Conservation (phyloP, 2,329 filamentous ascomycete species). For the Aspergillus jensenii region DNA sequence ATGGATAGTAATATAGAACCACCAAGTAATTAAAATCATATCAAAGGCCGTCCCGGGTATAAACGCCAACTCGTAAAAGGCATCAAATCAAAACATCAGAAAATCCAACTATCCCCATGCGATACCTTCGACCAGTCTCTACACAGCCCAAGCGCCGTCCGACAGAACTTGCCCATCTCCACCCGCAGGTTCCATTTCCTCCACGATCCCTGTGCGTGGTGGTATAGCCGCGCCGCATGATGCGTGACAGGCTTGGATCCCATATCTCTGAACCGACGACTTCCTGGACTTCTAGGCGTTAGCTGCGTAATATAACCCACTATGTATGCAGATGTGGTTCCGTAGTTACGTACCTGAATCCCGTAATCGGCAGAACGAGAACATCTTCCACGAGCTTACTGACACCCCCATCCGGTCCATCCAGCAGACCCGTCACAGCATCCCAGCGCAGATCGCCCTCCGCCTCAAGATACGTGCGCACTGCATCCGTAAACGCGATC, state of each 20-base stretch:
- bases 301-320: not conserved
- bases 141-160: conserved; percentile 32
- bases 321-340: not conserved
- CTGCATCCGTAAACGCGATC: conserved; percentile 29
- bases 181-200: conserved; percentile 25
- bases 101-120: not conserved
- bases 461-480: conserved; percentile 23
- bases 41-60: not conserved
- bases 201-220: conserved; percentile 34
- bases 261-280: conserved; percentile 31
- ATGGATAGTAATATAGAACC: too few relatives aligned
- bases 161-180: conserved; percentile 34
- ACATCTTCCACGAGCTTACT: conserved; percentile 33
- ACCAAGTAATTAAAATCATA: too few relatives aligned
- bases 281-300: conserved; percentile 22
- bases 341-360: conserved; percentile 27
- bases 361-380: conserved; percentile 35
- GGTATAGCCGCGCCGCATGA: conserved; percentile 27
- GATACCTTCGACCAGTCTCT: conserved; percentile 29
- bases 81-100: not conserved
- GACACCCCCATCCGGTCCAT: conserved; percentile 28
- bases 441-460: conserved; percentile 30
- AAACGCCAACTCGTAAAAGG: not conserved
- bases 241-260: conserved; percentile 32
- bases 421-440: conserved; percentile 28